Evolutionary conservation across 148 eudicot species (phyloP), one percentile per base, ranked within the genome.

Genomic region (Talinum fruticosum): DNA sequence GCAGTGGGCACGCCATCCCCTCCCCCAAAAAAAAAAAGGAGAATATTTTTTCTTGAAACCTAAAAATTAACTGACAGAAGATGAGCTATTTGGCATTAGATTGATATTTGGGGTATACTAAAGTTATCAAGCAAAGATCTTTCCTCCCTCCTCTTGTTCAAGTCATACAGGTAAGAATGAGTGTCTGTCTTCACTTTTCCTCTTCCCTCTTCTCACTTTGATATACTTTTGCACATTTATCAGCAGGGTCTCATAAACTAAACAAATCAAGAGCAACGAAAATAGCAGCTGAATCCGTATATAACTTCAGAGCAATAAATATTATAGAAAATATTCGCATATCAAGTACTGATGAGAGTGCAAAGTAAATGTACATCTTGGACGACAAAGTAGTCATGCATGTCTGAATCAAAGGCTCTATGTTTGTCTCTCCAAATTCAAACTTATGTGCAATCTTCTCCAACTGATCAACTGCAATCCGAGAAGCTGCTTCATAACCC

Each of bases 321-420:
- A 57, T 30, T 1, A 19, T 6, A 57, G 64, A 59, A 7, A 59
- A 19, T 51, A 1, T 16, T 8, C 3, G 54, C 54, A 49, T 5
- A 59, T 24, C 38, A 76, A 44, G 44, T 65, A 24, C 26, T 6
- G 64, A n/a, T 10, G 12, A 28, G 47, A 44, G 4, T 28, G 47
- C 35, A 41, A 24, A 1, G 37, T 44, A 32, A 67, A 71, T 94
- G 81, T 88, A 88, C 97, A 88, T 95, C 82, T 91, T 95, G 62
- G 99, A 95, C 28, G 99, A 95, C 75, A 95, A 79, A 62, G 97
- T 95, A 62, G 99, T 92, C 99, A 95, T 95, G 88, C 99, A 95
- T 73, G 99, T 92, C 83, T 86, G 97, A 73, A 92, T 84, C 83
- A 95, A 83, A 76, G 97, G 90, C 76, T 95, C 97, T 16, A 84